phyloP scores from a whole-genome alignment of 331 rosid genomes.

The Malus hybrid region DNA sequence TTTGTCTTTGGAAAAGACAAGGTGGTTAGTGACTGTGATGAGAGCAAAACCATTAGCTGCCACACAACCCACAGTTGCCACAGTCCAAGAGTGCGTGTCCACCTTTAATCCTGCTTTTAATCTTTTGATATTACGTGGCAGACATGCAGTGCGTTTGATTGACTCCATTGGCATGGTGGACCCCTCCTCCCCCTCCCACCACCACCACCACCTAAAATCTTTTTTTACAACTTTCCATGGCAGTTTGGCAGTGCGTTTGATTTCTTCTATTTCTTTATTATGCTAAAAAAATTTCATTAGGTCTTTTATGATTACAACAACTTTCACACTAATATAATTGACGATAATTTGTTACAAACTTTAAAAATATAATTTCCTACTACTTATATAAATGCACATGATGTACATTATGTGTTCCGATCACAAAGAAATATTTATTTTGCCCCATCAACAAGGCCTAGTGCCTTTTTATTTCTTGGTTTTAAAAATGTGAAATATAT shows the following conservation, averaged over 20 bases:
- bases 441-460: too few relatives aligned
- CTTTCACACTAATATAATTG: too few relatives aligned
- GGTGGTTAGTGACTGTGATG: constrained; percentile 21
- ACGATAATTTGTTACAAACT: too few relatives aligned
- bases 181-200: not conserved
- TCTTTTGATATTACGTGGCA: constrained; percentile 41
- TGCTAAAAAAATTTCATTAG: too few relatives aligned
- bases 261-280: not conserved
- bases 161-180: not conserved
- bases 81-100: constrained; percentile 25
- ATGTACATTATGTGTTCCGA: fast-evolving
- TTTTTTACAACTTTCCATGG: too few relatives aligned
- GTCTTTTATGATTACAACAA: too few relatives aligned
- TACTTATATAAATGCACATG: too few relatives aligned
- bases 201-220: constrained; percentile 22
- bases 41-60: constrained; percentile 33
- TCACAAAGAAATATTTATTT: too few relatives aligned
- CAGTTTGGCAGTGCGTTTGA: too few relatives aligned
- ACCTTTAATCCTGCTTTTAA: constrained; percentile 11
- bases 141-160: constrained; percentile 54
- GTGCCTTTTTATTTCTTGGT: too few relatives aligned
- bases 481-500: too few relatives aligned
- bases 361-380: fast-evolving
- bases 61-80: constrained; percentile 12
- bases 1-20: constrained; percentile 56